Percentiles rank a stretch among this genome's conserved stretches.
phyloP scores from a whole-genome alignment of 1,139 yeast species.

The Candida sp. region DNA sequence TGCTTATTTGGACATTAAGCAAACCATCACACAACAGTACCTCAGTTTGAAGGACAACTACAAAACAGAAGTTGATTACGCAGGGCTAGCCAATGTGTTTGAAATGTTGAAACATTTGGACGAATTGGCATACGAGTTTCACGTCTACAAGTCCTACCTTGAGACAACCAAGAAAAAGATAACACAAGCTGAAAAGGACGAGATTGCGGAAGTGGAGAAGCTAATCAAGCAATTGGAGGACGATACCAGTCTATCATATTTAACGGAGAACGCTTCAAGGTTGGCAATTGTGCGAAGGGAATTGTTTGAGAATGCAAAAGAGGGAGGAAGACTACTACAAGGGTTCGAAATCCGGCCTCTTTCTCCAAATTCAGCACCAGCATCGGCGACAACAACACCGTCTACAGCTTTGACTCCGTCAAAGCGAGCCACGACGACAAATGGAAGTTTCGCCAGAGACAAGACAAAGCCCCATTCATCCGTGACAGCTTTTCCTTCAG shows the following conservation, averaged over 20 bases:
- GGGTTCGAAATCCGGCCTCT: conserved; percentile 1
- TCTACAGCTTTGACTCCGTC: too few relatives aligned
- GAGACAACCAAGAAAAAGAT: conserved; percentile 15
- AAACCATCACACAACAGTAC: conserved; percentile 18
- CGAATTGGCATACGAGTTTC: conserved; percentile 25
- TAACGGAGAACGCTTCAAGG: conserved; percentile 23
- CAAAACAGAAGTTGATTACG: conserved; percentile 15
- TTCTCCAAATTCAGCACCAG: neutral
- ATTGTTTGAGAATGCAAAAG: conserved; percentile 32
- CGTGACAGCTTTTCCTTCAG: neutral
- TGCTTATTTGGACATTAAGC: conserved; percentile 24
- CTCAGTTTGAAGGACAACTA: conserved; percentile 17
- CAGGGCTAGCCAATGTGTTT: conserved; percentile 17
- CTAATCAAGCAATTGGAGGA: conserved; percentile 21
- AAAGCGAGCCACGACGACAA: too few relatives aligned
- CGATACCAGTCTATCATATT: conserved; percentile 24
- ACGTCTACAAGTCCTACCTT: conserved; percentile 20
- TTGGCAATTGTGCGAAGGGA: conserved; percentile 32
- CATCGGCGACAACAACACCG: neutral
- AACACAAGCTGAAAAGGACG: conserved; percentile 5
- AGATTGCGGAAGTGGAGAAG: conserved; percentile 13
- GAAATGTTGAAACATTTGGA: conserved; percentile 26
- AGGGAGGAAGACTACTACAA: conserved; percentile 30
- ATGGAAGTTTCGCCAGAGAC: neutral
- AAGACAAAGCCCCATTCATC: neutral